phyloP scores from a whole-genome alignment of 1,139 yeast species.

The Lodderomyces oxycetoniae region DNA sequence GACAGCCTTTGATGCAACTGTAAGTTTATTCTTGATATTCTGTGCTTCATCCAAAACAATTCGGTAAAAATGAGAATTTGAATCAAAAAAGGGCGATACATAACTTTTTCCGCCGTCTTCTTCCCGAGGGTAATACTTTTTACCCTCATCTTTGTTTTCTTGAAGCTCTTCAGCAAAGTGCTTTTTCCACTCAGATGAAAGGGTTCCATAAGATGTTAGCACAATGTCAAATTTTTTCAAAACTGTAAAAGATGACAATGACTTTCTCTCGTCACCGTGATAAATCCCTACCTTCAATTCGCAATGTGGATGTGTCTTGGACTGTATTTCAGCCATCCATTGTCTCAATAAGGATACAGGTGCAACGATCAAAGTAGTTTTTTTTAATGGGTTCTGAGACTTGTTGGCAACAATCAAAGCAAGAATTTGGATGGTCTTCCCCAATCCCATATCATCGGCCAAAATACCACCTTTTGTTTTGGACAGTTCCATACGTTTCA shows the following conservation, averaged over 20 bases:
- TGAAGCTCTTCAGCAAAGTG: slow-evolving; percentile 45
- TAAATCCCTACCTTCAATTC: slow-evolving; percentile 50
- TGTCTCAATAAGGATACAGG: slow-evolving; percentile 82
- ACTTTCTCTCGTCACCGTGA: slow-evolving; percentile 52
- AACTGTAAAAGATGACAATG: slow-evolving; percentile 36
- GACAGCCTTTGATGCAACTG: slow-evolving; percentile 67
- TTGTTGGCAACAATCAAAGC: slow-evolving; percentile 60
- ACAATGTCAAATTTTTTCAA: slow-evolving; percentile 64
- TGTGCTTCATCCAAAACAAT: slow-evolving; percentile 91
- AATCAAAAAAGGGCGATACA: slow-evolving; percentile 61
- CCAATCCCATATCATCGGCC: slow-evolving; percentile 95
- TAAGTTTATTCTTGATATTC: slow-evolving; percentile 66
- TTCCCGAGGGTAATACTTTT: slow-evolving; percentile 37
- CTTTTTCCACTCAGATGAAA: slow-evolving; percentile 63
- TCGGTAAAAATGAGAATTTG: slow-evolving; percentile 56
- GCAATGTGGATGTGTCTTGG: slow-evolving; percentile 50
- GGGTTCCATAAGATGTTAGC: slow-evolving; percentile 72
- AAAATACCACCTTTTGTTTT: slow-evolving; percentile 68
- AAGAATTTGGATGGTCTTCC: slow-evolving; percentile 82
- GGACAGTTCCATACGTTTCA: slow-evolving; percentile 56
- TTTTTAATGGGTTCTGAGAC: slow-evolving; percentile 31
- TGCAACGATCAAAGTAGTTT: slow-evolving; percentile 72
- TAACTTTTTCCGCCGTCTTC: slow-evolving; percentile 42
- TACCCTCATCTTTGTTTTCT: slow-evolving; percentile 17
- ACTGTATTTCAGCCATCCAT: slow-evolving; percentile 74